phyloP scores from a whole-genome alignment of 176 grass and related monocot species.

The Alopecurus myosuroides region DNA sequence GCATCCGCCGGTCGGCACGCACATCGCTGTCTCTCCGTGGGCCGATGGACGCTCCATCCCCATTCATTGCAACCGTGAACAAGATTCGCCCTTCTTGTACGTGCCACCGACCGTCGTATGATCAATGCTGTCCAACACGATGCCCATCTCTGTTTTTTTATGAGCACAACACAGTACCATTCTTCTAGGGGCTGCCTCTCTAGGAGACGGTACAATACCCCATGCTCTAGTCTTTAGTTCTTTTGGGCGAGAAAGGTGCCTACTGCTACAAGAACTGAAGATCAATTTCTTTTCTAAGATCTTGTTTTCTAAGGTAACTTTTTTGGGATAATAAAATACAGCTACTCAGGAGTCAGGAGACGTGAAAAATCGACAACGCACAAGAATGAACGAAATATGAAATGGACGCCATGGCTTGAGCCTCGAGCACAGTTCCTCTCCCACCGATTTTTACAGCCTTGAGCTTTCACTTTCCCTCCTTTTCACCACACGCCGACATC shows the following conservation, averaged over 20 bases:
- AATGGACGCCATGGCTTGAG: background rate
- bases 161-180: background rate
- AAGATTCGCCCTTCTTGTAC: background rate
- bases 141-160: background rate
- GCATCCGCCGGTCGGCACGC: background rate
- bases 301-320: background rate
- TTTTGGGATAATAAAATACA: background rate
- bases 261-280: no score
- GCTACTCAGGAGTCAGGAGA: background rate
- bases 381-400: background rate
- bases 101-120: background rate
- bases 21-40: background rate
- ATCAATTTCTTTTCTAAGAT: background rate
- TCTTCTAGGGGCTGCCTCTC: no score
- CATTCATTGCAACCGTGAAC: background rate
- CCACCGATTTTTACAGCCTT: constrained; percentile 19
- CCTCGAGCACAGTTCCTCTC: background rate
- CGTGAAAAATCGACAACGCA: background rate
- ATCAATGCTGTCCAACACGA: background rate
- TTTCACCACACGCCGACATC: constrained; percentile 20
- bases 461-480: background rate
- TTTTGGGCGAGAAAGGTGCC: background rate
- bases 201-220: background rate
- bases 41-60: background rate
- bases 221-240: background rate